phyloP scores from a whole-genome alignment of 2,329 filamentous ascomycete species.

The Neurospora sp. region DNA sequence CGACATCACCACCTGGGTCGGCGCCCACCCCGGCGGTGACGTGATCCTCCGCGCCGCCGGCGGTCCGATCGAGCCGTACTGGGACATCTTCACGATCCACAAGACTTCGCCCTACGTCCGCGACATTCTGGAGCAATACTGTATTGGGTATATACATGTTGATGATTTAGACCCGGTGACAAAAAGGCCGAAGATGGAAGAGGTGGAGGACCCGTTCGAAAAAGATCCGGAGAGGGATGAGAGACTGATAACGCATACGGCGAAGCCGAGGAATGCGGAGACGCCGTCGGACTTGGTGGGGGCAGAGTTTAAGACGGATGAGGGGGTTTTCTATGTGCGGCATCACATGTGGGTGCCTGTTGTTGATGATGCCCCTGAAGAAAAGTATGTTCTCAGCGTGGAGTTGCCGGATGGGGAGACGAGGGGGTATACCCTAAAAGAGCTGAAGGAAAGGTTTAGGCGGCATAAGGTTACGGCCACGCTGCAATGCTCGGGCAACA shows the following conservation, averaged over 20 bases:
- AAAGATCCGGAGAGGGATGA: slow-evolving; percentile 43
- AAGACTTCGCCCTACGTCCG: slow-evolving; percentile 50
- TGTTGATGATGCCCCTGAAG: slow-evolving; percentile 23
- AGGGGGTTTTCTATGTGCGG: slow-evolving; percentile 47
- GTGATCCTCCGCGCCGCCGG: slow-evolving; percentile 59
- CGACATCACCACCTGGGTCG: slow-evolving; percentile 61
- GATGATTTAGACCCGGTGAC: slow-evolving; percentile 43
- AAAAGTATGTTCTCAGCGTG: slow-evolving; percentile 36
- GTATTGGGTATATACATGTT: slow-evolving; percentile 44
- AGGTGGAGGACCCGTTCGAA: slow-evolving; percentile 52
- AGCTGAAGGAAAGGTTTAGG: slow-evolving; percentile 45
- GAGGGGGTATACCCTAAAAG: slow-evolving; percentile 41
- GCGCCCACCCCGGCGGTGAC: slow-evolving; percentile 56
- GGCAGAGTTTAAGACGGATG: slow-evolving; percentile 42
- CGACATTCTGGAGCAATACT: slow-evolving; percentile 55
- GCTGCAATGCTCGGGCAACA: slow-evolving; percentile 52
- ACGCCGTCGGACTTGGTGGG: slow-evolving; percentile 41
- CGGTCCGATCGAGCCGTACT: slow-evolving; percentile 56
- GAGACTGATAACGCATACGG: slow-evolving; percentile 40
- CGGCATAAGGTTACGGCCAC: slow-evolving; percentile 42
- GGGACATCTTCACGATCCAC: slow-evolving; percentile 62
- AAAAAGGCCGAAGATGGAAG: slow-evolving; percentile 38
- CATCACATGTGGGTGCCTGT: slow-evolving; percentile 56
- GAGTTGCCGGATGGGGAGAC: slow-evolving; percentile 46
- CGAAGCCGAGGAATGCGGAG: slow-evolving; percentile 52